Percentiles rank a stretch among this genome's conserved stretches.
Evolutionary conservation across 192 early-diverging fungal species (phyloP).

Genomic region (Coemansia sp.): DNA sequence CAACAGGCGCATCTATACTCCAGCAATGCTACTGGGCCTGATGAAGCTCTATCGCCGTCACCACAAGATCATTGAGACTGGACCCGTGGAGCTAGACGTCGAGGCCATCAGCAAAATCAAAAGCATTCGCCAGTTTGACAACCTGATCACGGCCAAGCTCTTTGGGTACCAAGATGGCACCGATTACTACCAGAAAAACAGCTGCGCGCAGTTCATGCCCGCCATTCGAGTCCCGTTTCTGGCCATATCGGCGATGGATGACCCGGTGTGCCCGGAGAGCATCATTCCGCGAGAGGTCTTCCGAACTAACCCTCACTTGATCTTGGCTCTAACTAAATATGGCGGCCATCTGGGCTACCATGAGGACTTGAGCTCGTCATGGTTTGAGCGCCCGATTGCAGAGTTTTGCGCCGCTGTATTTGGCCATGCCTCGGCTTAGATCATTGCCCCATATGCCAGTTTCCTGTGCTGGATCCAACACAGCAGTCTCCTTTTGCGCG

Average conservation of each 20-base stretch:
- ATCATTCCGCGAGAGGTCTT: conserved; percentile 73
- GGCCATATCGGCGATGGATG: conserved; percentile 83
- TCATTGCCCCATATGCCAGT: not conserved
- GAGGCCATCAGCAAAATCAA: conserved; percentile 56
- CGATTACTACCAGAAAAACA: conserved; percentile 76
- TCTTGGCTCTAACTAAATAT: conserved; percentile 73
- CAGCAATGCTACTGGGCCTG: conserved; percentile 58
- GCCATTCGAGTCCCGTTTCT: conserved; percentile 75
- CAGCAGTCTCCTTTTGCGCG: not conserved
- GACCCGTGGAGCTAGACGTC: conserved; percentile 49
- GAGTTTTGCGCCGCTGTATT: conserved; percentile 67
- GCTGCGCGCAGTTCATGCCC: conserved; percentile 59
- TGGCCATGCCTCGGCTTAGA: conserved; percentile 5
- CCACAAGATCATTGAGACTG: conserved; percentile 50
- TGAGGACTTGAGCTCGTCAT: conserved; percentile 53
- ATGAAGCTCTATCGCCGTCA: conserved; percentile 54
- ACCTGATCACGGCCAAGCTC: conserved; percentile 63
- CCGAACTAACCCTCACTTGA: conserved; percentile 70
- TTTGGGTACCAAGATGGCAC: conserved; percentile 80
- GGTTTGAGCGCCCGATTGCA: conserved; percentile 65
- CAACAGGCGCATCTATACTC: conserved; percentile 60
- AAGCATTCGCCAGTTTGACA: conserved; percentile 82
- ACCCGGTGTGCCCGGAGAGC: conserved; percentile 75
- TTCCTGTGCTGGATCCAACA: not conserved
- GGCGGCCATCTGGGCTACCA: conserved; percentile 96